A percentile compares a stretch with the other conserved stretches of the same genome.
Evolutionary conservation across 352 stramenopile genomes (phyloP).

Genomic region (Globisporangium perplexum): DNA sequence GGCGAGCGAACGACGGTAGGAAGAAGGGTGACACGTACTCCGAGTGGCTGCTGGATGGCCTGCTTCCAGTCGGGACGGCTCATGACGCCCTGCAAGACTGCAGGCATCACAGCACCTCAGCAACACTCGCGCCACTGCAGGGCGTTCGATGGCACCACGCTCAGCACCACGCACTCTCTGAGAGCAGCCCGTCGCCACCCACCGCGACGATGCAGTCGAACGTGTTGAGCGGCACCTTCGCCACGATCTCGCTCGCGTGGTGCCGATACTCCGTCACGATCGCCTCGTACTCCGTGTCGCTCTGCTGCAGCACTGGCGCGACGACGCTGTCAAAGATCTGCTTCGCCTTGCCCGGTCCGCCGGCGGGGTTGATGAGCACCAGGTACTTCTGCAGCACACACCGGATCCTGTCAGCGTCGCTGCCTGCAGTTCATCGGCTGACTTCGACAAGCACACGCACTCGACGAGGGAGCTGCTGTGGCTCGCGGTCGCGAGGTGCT

Average conservation of each 20-base stretch:
- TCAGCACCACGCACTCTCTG: conserved; percentile 23
- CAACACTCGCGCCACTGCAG: neutral
- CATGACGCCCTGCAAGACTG: conserved; percentile 76
- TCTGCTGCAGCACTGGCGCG: conserved; percentile 44
- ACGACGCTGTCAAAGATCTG: conserved; percentile 47
- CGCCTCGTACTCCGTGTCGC: conserved; percentile 48
- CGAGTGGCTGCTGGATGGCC: conserved; percentile 44
- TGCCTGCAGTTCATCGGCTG: neutral
- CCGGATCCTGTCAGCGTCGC: neutral
- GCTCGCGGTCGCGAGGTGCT: neutral
- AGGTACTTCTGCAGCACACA: conserved; percentile 14
- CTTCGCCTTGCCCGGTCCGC: conserved; percentile 44
- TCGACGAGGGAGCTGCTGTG: neutral
- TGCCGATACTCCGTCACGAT: conserved; percentile 41
- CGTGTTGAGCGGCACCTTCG: conserved; percentile 29
- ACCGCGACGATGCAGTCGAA: conserved; percentile 68
- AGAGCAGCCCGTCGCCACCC: conserved; percentile 63
- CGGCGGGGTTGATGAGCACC: conserved; percentile 65
- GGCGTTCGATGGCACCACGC: neutral
- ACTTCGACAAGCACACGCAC: conserved; percentile 17
- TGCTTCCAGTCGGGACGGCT: conserved; percentile 49
- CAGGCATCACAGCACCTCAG: neutral
- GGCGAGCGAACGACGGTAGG: no score
- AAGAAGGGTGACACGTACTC: conserved; percentile 18
- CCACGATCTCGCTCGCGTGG: conserved; percentile 53